phyloP scores from a whole-genome alignment of 495 filamentous ascomycete species.

The Neurospora sp. region DNA sequence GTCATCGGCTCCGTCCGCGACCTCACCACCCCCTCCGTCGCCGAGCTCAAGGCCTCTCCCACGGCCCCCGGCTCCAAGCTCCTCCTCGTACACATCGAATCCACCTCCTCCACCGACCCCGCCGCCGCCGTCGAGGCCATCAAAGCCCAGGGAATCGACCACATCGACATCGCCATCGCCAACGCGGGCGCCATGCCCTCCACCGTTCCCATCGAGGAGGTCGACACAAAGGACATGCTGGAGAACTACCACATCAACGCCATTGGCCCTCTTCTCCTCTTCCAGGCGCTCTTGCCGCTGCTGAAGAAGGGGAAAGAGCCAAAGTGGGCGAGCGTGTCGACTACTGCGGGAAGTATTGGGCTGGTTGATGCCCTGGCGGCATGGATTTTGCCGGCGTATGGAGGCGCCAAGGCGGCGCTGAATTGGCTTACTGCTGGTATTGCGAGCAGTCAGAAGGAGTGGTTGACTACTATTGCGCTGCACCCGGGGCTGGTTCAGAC shows the following conservation, averaged over 20 bases:
- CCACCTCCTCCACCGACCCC: constrained; percentile 4
- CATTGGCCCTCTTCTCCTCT: constrained; percentile 11
- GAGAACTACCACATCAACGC: constrained; percentile 9
- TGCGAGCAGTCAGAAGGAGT: not conserved
- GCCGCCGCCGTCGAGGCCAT: constrained; percentile 5
- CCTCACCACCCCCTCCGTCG: constrained; percentile 2
- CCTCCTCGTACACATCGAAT: constrained; percentile 12
- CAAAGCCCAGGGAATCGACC: constrained; percentile 1
- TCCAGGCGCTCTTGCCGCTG: constrained; percentile 7
- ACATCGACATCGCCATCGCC: constrained; percentile 16
- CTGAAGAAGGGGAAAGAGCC: constrained; percentile 8
- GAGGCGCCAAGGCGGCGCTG: constrained; percentile 12
- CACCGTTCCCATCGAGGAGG: constrained; percentile 10
- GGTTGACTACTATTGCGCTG: not conserved
- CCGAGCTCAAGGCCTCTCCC: constrained; percentile 9
- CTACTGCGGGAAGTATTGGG: constrained; percentile 7
- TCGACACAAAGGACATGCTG: constrained; percentile 1
- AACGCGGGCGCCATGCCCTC: constrained; percentile 13
- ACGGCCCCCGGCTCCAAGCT: constrained; percentile 7
- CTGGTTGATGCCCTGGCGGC: constrained; percentile 3
- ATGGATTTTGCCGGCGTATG: constrained; percentile 11
- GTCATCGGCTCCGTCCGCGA: constrained; percentile 21
- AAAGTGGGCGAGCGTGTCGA: constrained; percentile 12
- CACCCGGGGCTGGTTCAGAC: not conserved
- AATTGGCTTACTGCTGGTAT: constrained; percentile 11